Base-by-base conservation (phyloP, 805 yeast species). In the Nakazawaea ernobii region DNA sequence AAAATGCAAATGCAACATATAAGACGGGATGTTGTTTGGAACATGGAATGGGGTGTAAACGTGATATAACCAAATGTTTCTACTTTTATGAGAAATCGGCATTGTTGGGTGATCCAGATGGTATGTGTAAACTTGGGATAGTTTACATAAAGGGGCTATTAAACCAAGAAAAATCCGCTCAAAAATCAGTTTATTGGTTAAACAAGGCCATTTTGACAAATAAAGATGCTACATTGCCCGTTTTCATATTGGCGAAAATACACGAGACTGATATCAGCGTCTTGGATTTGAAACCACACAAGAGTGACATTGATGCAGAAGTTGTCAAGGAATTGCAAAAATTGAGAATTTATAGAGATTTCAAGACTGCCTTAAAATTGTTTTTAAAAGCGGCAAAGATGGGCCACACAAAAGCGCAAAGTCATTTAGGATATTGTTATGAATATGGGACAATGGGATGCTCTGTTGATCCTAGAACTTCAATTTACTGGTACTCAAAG, bases 41-140 rank as follows among this genome's bases (percentile, higher is more conserved):
- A 59, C 68, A 83, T 59, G 84, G 87, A 14, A 71, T 77, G 49
- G 84, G 85, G 1, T 66, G 75, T 26, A 55, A 65, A 46, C 58
- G 67, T 36, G 75, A 76, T 54, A 43, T 60, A 17, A 63, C 66
- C 14, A 69, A 70, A 49, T 81, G 89, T 8, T 62, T 80, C 26
- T 56, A 66, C 11, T 80, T 75, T 66, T 84, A 80, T 62, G 68
- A 70, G 32, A 67, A 70, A 41, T 86, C 89, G 0, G 87, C 91
- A 2, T 63, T 70, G n/a, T 61, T 73, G 20, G 84, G 84, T 5
- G 79, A 77, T 53, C 77, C 75, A 3, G 74, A 81, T 11, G 81
- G 89, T 20, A 83, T 84, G 86, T 84, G 82, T 65, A 83, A 84
- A 61, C 64, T 85, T 14, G 94, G 90, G 6, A 75, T 82, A 77